A percentile compares a stretch with the other conserved stretches of the same genome.
Evolutionary conservation across 73 alveolate species (phyloP).

Genomic region (Tetrahymena malaccensis): DNA sequence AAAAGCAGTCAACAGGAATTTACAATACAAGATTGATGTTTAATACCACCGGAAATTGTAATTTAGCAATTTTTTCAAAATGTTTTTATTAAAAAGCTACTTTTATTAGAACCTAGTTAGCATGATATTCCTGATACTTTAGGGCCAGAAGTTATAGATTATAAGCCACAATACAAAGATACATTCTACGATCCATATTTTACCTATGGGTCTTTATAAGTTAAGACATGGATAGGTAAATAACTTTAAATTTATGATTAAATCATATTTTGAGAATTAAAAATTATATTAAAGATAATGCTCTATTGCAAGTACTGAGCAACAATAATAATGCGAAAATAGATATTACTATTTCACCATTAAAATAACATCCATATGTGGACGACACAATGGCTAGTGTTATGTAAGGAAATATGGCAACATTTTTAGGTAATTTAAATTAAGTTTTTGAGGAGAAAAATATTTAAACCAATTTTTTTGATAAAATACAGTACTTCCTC

Average conservation of each 20-base stretch:
- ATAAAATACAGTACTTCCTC: constrained; percentile 4
- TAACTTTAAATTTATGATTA: background rate
- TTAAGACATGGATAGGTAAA: background rate
- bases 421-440: background rate
- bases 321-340: background rate
- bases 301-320: background rate
- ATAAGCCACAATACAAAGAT: background rate
- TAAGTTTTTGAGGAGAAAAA: background rate
- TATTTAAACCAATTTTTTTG: background rate
- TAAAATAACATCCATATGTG: background rate
- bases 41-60: background rate
- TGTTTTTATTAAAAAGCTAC: too few relatives aligned
- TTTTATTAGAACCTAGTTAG: background rate
- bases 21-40: background rate
- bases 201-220: background rate
- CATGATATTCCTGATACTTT: background rate
- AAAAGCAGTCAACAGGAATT: background rate
- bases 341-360: background rate
- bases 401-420: background rate
- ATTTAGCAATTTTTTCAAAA: background rate
- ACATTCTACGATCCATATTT: background rate
- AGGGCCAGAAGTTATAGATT: background rate
- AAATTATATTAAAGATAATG: background rate
- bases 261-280: background rate
- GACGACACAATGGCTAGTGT: background rate